Evolutionary conservation across 768 basidiomycete genomes (phyloP), one percentile per base, ranked within the genome.

Genomic region (Mycena rosella): DNA sequence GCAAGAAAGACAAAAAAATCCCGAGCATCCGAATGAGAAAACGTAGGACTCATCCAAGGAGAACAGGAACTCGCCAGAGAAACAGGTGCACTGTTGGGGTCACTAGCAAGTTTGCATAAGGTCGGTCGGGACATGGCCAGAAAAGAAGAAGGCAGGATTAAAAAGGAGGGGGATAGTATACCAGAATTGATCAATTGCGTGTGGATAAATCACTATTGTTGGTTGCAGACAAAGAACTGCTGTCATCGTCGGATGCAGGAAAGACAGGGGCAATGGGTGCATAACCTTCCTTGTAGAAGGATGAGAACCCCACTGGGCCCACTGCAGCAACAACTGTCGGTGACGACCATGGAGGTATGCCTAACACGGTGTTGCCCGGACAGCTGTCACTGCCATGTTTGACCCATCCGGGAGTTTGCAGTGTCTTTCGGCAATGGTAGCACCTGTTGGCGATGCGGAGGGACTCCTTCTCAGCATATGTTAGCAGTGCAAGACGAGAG

Each of bases 351-450:
- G 60, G 60, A 24, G 40, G 60, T 2, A 62, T 62, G 0, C 60
- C 60, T 20, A 53, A 51, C 1, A 27, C 60, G 2, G 60, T 2
- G 32, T 62, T 51, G 26, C 60, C 51, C 0, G 51, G 60, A 40
- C 60, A 62, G 51, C 11, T 62, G 40, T 62, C 60, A 40, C 51
- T 53, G 22, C 27, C 51, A 14, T 62, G 60, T n/a, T 62, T 51
- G 5, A 62, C 51, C 60, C 60, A 62, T 4, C 60, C 60, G 2
- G 60, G 60, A 1, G 38, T 30, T 15, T 40, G 27, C 1, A 51
- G 60, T 0, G 60, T 53, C n/a, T 53, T 62, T 18, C 51, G 24
- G 17, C 60, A 62, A 11, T 62, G 55, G 38, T 57, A 47, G 15
- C 63, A 57, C 0, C 63, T 34, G 9, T 29, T 14, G 3, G 63